Conservation (phyloP, 192 early-diverging fungal genomes). For the Coemansia sp. region DNA sequence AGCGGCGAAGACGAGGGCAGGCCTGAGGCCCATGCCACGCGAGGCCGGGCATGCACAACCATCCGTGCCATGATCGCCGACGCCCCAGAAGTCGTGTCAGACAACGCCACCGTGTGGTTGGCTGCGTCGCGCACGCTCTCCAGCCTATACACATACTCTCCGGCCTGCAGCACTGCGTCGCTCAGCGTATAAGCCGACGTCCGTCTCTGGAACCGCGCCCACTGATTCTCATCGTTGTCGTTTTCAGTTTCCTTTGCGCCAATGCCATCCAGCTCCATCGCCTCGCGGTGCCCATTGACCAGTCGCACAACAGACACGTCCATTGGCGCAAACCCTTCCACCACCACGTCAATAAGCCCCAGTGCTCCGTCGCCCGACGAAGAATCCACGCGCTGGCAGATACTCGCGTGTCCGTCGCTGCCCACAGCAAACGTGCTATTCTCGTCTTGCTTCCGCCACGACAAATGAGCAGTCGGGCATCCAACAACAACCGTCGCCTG, state of each 20-base stretch:
- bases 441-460: conserved; percentile 29
- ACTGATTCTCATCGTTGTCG: conserved; percentile 17
- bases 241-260: neutral
- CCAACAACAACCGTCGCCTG: conserved; percentile 47
- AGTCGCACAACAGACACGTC: conserved; percentile 51
- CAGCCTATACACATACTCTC: conserved; percentile 56
- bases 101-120: conserved; percentile 42
- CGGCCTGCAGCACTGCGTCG: conserved; percentile 48
- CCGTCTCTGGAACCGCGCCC: conserved; percentile 34
- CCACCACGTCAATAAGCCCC: conserved; percentile 42
- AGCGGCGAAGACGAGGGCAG: conserved; percentile 25
- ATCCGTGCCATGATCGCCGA: conserved; percentile 38
- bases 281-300: conserved; percentile 49
- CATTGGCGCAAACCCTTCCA: conserved; percentile 47
- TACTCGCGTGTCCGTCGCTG: conserved; percentile 48
- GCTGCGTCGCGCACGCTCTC: conserved; percentile 45
- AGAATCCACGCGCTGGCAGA: conserved; percentile 41
- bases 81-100: conserved; percentile 13
- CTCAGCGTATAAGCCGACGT: conserved; percentile 31
- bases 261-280: conserved; percentile 39
- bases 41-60: conserved; percentile 42
- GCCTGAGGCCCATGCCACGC: conserved; percentile 21
- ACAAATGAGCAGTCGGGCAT: conserved; percentile 42
- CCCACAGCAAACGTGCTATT: conserved; percentile 40
- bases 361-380: neutral